phyloP scores from a whole-genome alignment of 225 moss, liverwort and hornwort species.

The Thuidium tamariscinum region DNA sequence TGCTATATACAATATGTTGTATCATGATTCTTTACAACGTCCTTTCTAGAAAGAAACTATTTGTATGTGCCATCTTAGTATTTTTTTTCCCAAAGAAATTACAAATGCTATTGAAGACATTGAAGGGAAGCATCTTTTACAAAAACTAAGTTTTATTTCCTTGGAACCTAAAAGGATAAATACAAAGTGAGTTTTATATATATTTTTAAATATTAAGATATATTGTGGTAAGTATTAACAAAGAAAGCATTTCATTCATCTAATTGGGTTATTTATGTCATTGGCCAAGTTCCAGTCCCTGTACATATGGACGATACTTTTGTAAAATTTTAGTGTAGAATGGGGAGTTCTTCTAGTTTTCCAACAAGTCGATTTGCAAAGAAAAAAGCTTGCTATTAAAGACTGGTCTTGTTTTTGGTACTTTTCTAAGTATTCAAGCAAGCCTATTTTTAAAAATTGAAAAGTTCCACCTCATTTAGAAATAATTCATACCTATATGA shows the following conservation, averaged over 20 bases:
- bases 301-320: background rate
- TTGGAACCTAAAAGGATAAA: rapidly evolving
- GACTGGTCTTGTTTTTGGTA: background rate
- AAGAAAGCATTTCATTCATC: background rate
- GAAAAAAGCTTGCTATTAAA: background rate
- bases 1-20: no score
- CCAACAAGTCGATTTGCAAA: background rate
- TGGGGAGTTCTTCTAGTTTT: background rate
- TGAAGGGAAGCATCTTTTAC: no score
- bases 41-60: no score
- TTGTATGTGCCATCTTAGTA: no score
- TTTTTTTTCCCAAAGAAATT: no score
- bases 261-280: background rate
- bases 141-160: background rate
- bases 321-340: background rate
- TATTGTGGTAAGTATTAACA: background rate
- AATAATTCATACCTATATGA: background rate
- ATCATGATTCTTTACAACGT: no score
- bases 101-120: no score
- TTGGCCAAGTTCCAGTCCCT: background rate
- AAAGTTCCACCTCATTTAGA: rapidly evolving
- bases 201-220: no score
- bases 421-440: background rate
- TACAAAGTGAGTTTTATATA: background rate
- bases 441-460: background rate